Conservation (phyloP, 441 rosid species). For the Dalechampia spathulata region DNA sequence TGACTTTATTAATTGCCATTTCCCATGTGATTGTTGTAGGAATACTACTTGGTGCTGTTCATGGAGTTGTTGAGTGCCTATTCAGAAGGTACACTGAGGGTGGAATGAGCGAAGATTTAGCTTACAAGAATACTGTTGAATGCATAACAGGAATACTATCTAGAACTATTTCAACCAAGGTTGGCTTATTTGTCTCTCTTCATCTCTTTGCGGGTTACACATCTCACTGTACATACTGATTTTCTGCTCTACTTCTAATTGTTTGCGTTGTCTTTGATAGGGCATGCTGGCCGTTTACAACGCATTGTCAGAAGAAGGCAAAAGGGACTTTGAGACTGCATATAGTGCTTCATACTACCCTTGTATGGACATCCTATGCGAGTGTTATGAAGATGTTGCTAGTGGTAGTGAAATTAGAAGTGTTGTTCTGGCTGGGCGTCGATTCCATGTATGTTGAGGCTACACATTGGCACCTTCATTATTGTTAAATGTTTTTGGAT, state of each 20-base stretch:
- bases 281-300: slow-evolving; percentile 91
- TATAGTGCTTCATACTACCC: slow-evolving; percentile 91
- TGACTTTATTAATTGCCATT: no score
- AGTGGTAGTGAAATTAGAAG: slow-evolving; percentile 82
- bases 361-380: slow-evolving; percentile 88
- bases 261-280: slow-evolving; percentile 24
- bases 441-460: slow-evolving; percentile 53
- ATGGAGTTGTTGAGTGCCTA: slow-evolving; percentile 83
- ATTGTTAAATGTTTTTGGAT: background rate
- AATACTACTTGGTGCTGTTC: slow-evolving; percentile 92
- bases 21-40: slow-evolving; percentile 26
- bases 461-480: background rate
- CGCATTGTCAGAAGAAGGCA: slow-evolving; percentile 73
- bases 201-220: background rate
- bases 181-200: slow-evolving; percentile 9
- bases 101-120: slow-evolving; percentile 73
- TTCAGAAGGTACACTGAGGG: slow-evolving; percentile 86
- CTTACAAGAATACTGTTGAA: slow-evolving; percentile 92
- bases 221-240: background rate
- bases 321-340: slow-evolving; percentile 71
- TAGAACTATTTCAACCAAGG: slow-evolving; percentile 79
- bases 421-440: slow-evolving; percentile 95
- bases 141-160: slow-evolving; percentile 82
- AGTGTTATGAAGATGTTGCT: slow-evolving; percentile 94
- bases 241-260: background rate